Conservation (phyloP, 768 basidiomycete species). For the Collybia nuda region DNA sequence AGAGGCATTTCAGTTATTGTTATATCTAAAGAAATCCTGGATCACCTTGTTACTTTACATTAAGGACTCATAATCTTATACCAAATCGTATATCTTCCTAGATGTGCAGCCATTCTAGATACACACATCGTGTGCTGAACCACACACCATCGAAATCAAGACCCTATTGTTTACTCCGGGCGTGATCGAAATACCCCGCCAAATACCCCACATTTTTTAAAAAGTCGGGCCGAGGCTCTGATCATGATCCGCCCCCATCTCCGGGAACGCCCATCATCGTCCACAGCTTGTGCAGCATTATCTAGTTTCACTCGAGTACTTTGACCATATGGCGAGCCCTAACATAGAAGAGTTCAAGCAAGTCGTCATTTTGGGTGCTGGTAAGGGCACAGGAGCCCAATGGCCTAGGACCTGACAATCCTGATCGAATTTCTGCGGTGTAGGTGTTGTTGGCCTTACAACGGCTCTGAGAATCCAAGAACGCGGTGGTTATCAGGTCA, state of each 20-base stretch:
- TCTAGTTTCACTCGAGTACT: no score
- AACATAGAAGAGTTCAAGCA: slow-evolving; percentile 1
- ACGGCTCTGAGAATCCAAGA: slow-evolving; percentile 74
- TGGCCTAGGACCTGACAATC: neutral
- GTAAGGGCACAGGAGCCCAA: slow-evolving; percentile 2
- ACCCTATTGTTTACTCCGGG: no score
- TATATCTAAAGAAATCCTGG: no score
- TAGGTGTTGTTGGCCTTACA: slow-evolving; percentile 78
- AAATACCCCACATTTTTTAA: neutral
- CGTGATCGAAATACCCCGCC: neutral
- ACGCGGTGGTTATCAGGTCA: slow-evolving; percentile 58
- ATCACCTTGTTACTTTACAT: neutral
- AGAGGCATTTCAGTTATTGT: neutral
- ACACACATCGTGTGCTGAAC: no score
- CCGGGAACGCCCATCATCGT: neutral
- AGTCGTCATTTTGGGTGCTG: slow-evolving; percentile 21
- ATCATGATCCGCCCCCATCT: neutral
- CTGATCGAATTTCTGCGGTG: neutral
- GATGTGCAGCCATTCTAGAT: no score
- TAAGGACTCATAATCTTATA: no score
- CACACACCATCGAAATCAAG: no score
- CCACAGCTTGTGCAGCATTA: no score
- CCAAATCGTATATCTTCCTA: neutral
- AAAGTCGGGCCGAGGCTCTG: neutral
- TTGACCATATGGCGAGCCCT: neutral